phyloP scores from a whole-genome alignment of 106 monocot species.

The Ottelia alismoides region DNA sequence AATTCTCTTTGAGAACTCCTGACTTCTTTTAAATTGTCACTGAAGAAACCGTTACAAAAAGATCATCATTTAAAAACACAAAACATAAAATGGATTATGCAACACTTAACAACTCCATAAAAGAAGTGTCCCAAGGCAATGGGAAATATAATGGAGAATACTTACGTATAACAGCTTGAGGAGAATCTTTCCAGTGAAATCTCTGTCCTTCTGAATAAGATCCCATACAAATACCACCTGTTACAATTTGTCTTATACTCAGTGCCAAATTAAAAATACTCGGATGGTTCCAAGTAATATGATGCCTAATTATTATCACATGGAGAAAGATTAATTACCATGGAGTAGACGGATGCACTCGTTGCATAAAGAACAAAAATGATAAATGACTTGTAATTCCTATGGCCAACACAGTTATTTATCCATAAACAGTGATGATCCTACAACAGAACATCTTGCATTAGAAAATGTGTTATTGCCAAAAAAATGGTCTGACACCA shows the following conservation, averaged over 20 bases:
- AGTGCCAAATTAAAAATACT: neutral
- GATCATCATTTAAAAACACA: too few species aligned
- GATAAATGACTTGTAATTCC: constrained; percentile 81
- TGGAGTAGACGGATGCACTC: constrained; percentile 55
- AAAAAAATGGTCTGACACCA: too few species aligned
- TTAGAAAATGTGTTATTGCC: too few species aligned
- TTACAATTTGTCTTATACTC: neutral
- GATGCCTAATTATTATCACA: too few species aligned
- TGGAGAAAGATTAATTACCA: constrained; percentile 13
- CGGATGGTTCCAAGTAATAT: neutral
- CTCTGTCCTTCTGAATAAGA: neutral
- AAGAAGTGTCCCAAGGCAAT: too few species aligned
- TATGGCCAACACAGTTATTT: constrained; percentile 79
- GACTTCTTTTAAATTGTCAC: too few species aligned
- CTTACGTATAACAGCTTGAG: constrained; percentile 1
- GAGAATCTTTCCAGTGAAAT: neutral
- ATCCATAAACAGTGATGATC: constrained; percentile 98
- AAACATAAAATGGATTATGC: too few species aligned
- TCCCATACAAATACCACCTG: constrained; percentile 8
- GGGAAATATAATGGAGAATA: neutral
- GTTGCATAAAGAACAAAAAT: constrained; percentile 62
- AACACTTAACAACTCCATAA: too few species aligned
- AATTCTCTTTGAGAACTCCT: too few species aligned
- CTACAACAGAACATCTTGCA: constrained; percentile 44
- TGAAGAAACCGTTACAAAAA: too few species aligned